Evolutionary conservation across 257 asterid species (phyloP).

Genomic region (Nicotiana undulata): DNA sequence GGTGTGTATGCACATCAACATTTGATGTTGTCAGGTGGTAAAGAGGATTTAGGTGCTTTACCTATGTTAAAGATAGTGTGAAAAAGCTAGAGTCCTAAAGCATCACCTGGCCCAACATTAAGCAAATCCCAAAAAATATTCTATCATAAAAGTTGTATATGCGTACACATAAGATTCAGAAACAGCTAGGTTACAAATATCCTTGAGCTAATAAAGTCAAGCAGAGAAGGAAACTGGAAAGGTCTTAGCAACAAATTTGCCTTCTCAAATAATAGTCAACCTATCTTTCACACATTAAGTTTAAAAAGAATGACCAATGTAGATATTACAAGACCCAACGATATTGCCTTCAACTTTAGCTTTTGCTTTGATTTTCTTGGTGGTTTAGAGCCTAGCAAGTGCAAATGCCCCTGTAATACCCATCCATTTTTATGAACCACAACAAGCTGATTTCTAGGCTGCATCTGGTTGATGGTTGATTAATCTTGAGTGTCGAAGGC

Average conservation of each 20-base stretch:
- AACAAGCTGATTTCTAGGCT: conserved; percentile 14
- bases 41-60: conserved; percentile 82
- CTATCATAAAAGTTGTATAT: not conserved
- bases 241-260: not conserved
- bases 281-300: conserved; percentile 33
- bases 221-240: not conserved
- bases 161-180: not conserved
- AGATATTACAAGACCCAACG: conserved; percentile 20
- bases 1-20: conserved; percentile 41
- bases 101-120: conserved; percentile 48
- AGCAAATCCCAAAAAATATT: conserved; percentile 57
- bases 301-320: conserved; percentile 21
- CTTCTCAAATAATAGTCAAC: not conserved
- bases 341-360: conserved; percentile 20
- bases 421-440: conserved; percentile 8
- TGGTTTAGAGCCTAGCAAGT: not conserved
- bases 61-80: conserved; percentile 86
- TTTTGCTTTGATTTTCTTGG: not conserved
- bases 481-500: conserved; percentile 15
- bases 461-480: conserved; percentile 15
- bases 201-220: not conserved
- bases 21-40: conserved; percentile 78
- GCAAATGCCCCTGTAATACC: not conserved
- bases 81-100: conserved; percentile 75
- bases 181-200: not conserved